Percentiles rank a stretch among this genome's conserved stretches.
Conservation (phyloP, 345 rosid species). For the Odontarrhena argentea region DNA sequence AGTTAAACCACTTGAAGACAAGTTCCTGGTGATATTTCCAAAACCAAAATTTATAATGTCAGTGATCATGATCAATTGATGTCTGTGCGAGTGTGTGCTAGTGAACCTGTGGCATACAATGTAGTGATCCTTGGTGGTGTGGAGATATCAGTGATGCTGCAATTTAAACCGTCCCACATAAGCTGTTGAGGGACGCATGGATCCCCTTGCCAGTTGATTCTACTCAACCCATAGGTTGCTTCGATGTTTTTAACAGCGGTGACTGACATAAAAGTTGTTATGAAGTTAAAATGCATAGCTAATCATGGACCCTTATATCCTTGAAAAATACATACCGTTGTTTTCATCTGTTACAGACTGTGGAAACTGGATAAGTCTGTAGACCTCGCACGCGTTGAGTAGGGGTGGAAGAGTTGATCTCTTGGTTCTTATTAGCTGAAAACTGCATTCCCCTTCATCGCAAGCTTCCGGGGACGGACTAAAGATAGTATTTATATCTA, state of each 20-base stretch:
- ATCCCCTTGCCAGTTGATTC: conserved; percentile 38
- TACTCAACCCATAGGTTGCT: conserved; percentile 24
- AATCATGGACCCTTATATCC: neutral
- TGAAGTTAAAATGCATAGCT: neutral
- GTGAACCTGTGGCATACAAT: conserved; percentile 30
- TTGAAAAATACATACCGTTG: conserved; percentile 26
- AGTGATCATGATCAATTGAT: neutral
- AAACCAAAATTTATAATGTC: neutral
- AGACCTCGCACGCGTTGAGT: conserved; percentile 32
- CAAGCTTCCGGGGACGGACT: neutral
- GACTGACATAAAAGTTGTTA: neutral
- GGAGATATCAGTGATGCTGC: neutral
- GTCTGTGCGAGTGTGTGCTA: neutral
- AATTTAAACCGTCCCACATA: conserved; percentile 31
- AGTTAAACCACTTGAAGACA: conserved; percentile 48
- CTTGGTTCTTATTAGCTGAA: conserved; percentile 32
- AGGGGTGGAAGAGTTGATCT: conserved; percentile 42
- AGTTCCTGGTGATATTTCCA: conserved; percentile 29
- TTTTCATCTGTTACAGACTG: conserved; percentile 30
- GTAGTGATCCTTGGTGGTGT: conserved; percentile 32
- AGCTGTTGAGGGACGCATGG: conserved; percentile 28
- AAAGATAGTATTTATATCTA: neutral
- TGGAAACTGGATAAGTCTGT: conserved; percentile 25
- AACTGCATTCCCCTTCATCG: neutral
- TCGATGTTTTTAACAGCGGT: neutral